A percentile compares a stretch with the other conserved stretches of the same genome.
phyloP scores from a whole-genome alignment of 352 stramenopile species.

The Achlya hypogyna region DNA sequence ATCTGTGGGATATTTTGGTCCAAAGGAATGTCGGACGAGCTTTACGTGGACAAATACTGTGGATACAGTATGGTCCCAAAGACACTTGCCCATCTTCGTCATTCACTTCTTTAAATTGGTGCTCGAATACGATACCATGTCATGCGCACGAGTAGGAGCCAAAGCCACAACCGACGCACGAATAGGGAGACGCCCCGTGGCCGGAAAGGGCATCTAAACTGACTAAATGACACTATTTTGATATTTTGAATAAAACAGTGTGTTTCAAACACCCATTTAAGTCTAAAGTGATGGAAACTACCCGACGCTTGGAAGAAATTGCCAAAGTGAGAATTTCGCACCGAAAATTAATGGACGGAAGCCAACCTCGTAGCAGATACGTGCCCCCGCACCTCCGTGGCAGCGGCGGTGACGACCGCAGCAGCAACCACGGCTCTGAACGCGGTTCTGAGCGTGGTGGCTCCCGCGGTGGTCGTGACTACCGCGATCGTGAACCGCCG shows the following conservation, averaged over 20 bases:
- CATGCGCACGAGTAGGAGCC: no score
- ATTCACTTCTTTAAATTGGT: no score
- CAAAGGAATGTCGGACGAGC: no score
- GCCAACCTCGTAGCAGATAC: constrained; percentile 18
- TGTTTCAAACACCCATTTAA: background rate
- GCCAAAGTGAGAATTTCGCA: constrained; percentile 6
- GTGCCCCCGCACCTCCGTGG: constrained; percentile 24
- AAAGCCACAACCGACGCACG: background rate
- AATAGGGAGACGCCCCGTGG: no score
- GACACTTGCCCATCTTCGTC: no score
- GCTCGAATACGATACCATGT: no score
- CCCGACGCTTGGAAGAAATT: background rate
- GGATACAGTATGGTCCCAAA: no score
- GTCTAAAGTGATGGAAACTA: background rate
- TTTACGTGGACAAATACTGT: no score
- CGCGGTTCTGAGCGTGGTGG: constrained; percentile 16
- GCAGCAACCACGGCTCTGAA: constrained; percentile 1
- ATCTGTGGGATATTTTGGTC: no score
- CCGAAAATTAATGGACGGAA: constrained; percentile 14
- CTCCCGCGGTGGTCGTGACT: constrained; percentile 21
- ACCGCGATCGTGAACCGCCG: constrained; percentile 18
- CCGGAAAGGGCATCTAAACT: background rate
- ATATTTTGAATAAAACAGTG: background rate
- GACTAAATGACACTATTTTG: background rate
- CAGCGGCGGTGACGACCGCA: background rate